Conservation (phyloP, 805 yeast genomes). For the Cyberlindnera euphorbiiphila region DNA sequence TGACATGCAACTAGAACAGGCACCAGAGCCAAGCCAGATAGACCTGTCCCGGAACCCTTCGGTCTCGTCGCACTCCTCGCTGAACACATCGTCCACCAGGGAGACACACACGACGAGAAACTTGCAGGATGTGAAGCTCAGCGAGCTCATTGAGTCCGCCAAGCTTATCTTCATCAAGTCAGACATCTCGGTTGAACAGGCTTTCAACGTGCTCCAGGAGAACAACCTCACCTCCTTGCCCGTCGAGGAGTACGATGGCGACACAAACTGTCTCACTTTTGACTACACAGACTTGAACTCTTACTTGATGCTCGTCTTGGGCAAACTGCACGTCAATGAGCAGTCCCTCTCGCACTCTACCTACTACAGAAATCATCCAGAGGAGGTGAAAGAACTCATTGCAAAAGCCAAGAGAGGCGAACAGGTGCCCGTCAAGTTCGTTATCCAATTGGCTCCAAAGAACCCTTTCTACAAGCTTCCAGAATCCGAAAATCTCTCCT, state of each 20-base stretch:
- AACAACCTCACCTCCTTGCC: constrained; percentile 86
- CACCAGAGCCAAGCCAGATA: constrained; percentile 10
- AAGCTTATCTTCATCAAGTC: constrained; percentile 69
- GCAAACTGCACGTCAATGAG: constrained; percentile 48
- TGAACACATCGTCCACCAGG: constrained; percentile 50
- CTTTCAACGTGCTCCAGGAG: constrained; percentile 71
- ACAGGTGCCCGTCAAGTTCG: constrained; percentile 88
- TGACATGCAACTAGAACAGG: constrained; percentile 23
- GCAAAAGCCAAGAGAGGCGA: constrained; percentile 77
- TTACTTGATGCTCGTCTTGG: constrained; percentile 77
- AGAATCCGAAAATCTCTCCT: constrained; percentile 62
- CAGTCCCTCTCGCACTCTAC: constrained; percentile 27
- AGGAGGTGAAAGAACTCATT: constrained; percentile 40
- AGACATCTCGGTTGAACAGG: constrained; percentile 73
- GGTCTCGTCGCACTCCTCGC: constrained; percentile 47
- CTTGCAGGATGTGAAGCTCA: constrained; percentile 71
- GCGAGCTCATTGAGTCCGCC: constrained; percentile 74
- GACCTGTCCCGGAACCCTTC: constrained; percentile 27
- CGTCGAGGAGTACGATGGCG: constrained; percentile 53
- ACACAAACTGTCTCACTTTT: constrained; percentile 73
- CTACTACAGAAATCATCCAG: constrained; percentile 30
- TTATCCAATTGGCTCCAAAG: constrained; percentile 77
- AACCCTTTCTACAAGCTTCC: constrained; percentile 81
- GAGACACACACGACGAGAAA: constrained; percentile 43
- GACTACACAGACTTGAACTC: constrained; percentile 91